Conservation (phyloP, 176 grass and related monocot genomes). For the Oryza nivara region DNA sequence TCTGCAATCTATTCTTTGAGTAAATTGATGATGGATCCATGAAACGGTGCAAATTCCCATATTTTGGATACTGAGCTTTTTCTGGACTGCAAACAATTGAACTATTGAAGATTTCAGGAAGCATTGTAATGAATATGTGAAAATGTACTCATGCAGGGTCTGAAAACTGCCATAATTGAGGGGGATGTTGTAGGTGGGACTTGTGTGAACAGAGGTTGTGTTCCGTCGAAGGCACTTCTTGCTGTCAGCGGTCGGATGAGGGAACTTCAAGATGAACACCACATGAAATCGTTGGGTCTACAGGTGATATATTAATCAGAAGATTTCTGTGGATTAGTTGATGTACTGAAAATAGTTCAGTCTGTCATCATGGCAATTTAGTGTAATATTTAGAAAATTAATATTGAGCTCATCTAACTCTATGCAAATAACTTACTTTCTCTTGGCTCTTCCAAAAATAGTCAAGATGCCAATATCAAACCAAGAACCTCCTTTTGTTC, state of each 20-base stretch:
- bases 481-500: background rate
- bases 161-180: constrained; percentile 96
- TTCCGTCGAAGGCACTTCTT: constrained; percentile 94
- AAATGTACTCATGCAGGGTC: constrained; percentile 56
- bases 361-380: constrained; percentile 4
- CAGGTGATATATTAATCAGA: constrained; percentile 56
- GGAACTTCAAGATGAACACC: constrained; percentile 88
- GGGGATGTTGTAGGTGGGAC: constrained; percentile 92
- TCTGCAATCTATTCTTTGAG: background rate
- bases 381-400: constrained; percentile 7
- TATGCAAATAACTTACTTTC: constrained; percentile 16
- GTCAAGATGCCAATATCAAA: background rate
- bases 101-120: constrained; percentile 15
- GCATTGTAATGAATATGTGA: background rate
- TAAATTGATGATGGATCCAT: constrained; percentile 4
- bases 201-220: constrained; percentile 93
- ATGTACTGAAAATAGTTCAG: background rate
- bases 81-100: constrained; percentile 9
- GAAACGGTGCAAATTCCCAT: background rate
- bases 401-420: constrained; percentile 2
- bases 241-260: constrained; percentile 96
- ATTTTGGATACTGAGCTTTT: background rate
- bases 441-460: constrained; percentile 8
- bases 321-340: background rate
- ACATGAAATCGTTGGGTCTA: constrained; percentile 87